Evolutionary conservation across 257 asterid genomes (phyloP).

Genomic region (Plantago major): DNA sequence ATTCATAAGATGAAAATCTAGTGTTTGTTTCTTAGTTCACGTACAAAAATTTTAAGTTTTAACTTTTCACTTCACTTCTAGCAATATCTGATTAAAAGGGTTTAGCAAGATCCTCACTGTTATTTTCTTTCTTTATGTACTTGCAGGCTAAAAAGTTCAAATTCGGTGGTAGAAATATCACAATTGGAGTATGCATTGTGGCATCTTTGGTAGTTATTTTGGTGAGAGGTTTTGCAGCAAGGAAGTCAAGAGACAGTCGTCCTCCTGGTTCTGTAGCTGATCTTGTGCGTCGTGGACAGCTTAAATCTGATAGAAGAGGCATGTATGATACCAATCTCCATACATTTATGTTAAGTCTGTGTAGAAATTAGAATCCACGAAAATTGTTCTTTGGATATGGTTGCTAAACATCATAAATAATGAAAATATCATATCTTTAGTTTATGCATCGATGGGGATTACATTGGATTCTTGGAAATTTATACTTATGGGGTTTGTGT

Average conservation of each 20-base stretch:
- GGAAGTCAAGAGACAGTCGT: constrained; percentile 40
- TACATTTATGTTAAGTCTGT: constrained; percentile 13
- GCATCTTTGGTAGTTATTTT: constrained; percentile 51
- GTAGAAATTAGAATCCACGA: too few relatives aligned
- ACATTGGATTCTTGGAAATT: too few relatives aligned
- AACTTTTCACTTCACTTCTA: background rate
- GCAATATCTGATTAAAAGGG: background rate
- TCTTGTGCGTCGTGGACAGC: constrained; percentile 94
- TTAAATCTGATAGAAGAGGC: constrained; percentile 99
- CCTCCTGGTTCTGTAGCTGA: constrained; percentile 92
- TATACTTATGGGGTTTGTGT: background rate
- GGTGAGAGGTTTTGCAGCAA: constrained; percentile 43
- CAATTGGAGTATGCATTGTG: constrained; percentile 55
- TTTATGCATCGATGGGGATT: too few relatives aligned
- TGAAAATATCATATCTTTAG: background rate
- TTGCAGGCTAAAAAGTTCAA: constrained; percentile 42
- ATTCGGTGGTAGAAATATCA: constrained; percentile 40
- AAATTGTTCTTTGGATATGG: constrained; percentile 1
- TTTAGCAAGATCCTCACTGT: background rate
- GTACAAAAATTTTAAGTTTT: background rate
- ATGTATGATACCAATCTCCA: constrained; percentile 66
- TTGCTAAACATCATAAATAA: constrained; percentile 8
- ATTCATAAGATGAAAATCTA: background rate
- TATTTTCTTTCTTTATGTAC: constrained; percentile 15
- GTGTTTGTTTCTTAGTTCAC: background rate